Evolutionary conservation across 768 basidiomycete species (phyloP).

Genomic region (Tulasnella sp.): DNA sequence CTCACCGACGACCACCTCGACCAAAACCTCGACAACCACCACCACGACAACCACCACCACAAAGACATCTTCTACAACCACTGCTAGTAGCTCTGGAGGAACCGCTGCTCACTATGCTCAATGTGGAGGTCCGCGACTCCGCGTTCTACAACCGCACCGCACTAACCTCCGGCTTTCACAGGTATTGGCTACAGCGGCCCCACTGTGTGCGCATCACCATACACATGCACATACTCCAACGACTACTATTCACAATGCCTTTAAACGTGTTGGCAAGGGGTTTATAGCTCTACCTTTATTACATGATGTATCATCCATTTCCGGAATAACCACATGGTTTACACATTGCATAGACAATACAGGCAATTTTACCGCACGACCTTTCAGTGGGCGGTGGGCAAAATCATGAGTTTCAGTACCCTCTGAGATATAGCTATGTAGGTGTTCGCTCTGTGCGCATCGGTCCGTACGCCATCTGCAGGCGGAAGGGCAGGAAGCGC

Average conservation of each 20-base stretch:
- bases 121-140: neutral
- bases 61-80: neutral
- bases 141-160: too few species aligned
- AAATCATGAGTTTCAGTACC: neutral
- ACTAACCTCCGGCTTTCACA: neutral
- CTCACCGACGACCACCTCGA: neutral
- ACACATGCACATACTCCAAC: neutral
- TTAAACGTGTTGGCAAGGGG: neutral
- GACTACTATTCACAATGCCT: constrained; percentile 12
- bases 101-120: constrained; percentile 3
- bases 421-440: neutral
- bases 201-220: constrained; percentile 10
- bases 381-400: neutral
- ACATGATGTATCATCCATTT: neutral
- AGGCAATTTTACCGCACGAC: neutral
- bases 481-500: too few species aligned
- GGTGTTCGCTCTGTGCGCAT: too few species aligned
- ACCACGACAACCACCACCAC: neutral
- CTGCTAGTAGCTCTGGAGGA: neutral
- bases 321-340: neutral
- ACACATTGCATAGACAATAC: neutral
- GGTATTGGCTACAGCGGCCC: constrained; percentile 3
- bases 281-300: neutral
- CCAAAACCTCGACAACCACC: neutral
- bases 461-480: too few species aligned